Evolutionary conservation across 1,139 yeast genomes (phyloP), one percentile per base, ranked within the genome.

Genomic region (Yamadazyma sp.): DNA sequence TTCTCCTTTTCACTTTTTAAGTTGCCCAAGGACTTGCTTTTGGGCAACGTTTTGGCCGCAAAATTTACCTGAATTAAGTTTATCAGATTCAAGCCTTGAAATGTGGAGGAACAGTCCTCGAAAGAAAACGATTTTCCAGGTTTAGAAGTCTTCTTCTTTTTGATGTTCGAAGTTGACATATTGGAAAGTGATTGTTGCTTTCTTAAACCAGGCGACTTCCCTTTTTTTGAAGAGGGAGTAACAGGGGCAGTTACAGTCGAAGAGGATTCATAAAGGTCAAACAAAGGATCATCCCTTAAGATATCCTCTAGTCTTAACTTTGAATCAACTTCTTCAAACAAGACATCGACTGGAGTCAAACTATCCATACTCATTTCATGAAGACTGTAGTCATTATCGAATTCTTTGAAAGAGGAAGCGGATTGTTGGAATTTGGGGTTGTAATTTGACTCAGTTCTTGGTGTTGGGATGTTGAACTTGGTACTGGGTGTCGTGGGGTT

Each of bases 41-140:
- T 33, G 5, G 26, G 15, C 17, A 33, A 27, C 13, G 8, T 18
- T 14, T 15, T 33, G 4, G n/a, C 10, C 3, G 35, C 11, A 20
- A 26, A 33, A 14, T 40, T 35, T 20, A 37, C 40, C 21, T 33
- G 33, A 16, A 40, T 40, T 9, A 40, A 34, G 22, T 34, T 37
- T 9, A 40, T 27, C 2, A 51, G 46, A 8, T 56, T 43, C 3
- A 59, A 48, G 28, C 33, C 32, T 12, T 41, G 40, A 39, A 59
- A 58, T 16, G 59, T 50, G 16, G 52, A 53, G 5, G 65, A 58
- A 42, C 61, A 59, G 15, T 60, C 67, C 36, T 56, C 57, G 30
- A 61, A 49, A 4, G 65, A 57, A 37, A 60, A 47, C 29, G 41
- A 39, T 24, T 50, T 31, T 7, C n/a, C 11, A 46, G 33, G 39